phyloP scores from a whole-genome alignment of 2,329 filamentous ascomycete species.

The Macrophomina phaseolina region DNA sequence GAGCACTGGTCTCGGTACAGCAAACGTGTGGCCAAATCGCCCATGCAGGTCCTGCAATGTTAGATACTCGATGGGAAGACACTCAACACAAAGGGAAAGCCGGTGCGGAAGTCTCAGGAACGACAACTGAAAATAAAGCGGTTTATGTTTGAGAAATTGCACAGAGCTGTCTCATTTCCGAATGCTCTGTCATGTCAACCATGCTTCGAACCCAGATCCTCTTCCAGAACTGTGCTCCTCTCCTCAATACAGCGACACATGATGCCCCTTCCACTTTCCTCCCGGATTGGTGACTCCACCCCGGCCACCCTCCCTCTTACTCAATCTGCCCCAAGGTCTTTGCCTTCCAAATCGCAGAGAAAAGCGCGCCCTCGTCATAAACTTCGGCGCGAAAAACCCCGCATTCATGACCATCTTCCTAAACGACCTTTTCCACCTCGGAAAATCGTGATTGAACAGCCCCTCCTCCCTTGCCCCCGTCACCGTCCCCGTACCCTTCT shows the following conservation, averaged over 20 bases:
- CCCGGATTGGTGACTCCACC: background rate
- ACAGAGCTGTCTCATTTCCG: too few species aligned
- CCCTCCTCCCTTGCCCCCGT: background rate
- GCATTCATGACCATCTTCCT: background rate
- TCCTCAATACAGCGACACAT: background rate
- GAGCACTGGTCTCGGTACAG: too few species aligned
- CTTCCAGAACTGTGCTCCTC: background rate
- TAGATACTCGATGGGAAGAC: too few species aligned
- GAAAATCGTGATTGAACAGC: conserved; percentile 7
- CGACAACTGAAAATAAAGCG: too few species aligned
- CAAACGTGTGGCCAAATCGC: too few species aligned
- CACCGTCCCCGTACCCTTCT: conserved; percentile 6
- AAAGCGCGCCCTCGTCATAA: background rate
- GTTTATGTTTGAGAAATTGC: too few species aligned
- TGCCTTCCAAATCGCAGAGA: background rate
- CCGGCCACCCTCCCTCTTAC: background rate
- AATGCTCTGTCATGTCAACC: background rate
- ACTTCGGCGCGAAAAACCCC: background rate
- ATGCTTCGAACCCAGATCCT: background rate
- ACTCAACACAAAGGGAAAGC: too few species aligned
- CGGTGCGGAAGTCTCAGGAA: too few species aligned
- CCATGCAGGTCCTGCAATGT: too few species aligned
- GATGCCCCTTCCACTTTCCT: background rate
- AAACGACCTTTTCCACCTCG: background rate
- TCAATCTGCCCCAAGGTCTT: background rate